Evolutionary conservation across 2,329 filamentous ascomycete genomes (phyloP).

Genomic region (Fonsecaea erecta): DNA sequence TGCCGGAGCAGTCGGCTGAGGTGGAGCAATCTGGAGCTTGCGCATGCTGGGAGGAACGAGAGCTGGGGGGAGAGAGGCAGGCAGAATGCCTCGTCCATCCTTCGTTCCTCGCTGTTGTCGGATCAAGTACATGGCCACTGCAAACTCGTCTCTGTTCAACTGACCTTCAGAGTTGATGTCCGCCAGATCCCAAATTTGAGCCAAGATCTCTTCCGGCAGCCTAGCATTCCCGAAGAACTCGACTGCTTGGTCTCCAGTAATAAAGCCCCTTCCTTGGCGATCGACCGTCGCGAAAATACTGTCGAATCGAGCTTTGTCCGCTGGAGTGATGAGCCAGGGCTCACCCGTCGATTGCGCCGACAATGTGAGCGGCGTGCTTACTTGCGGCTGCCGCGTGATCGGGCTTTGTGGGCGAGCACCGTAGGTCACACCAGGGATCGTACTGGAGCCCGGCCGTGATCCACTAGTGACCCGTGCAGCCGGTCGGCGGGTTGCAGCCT

Average conservation of each 20-base stretch:
- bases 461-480: conserved; percentile 57
- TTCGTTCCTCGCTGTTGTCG: conserved; percentile 80
- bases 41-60: conserved; percentile 88
- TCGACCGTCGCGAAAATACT: conserved; percentile 83
- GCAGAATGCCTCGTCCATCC: conserved; percentile 65
- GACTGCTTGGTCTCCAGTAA: conserved; percentile 93
- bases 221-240: conserved; percentile 92
- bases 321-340: conserved; percentile 81
- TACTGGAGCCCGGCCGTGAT: conserved; percentile 55
- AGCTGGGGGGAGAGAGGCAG: conserved; percentile 76
- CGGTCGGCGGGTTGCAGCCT: conserved; percentile 78
- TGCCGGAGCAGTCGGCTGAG: conserved; percentile 50
- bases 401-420: conserved; percentile 64
- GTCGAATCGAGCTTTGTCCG: conserved; percentile 88
- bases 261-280: conserved; percentile 76
- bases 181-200: conserved; percentile 95
- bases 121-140: conserved; percentile 96
- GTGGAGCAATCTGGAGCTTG: conserved; percentile 48
- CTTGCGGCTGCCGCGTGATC: conserved; percentile 55
- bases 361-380: conserved; percentile 54
- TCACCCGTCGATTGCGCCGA: conserved; percentile 59
- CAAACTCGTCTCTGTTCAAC: conserved; percentile 86
- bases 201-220: conserved; percentile 83
- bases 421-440: conserved; percentile 75
- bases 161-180: conserved; percentile 91